Evolutionary conservation across 208 protist species (phyloP), one percentile per base, ranked within the genome.

Genomic region (Leishmania aethiopica): DNA sequence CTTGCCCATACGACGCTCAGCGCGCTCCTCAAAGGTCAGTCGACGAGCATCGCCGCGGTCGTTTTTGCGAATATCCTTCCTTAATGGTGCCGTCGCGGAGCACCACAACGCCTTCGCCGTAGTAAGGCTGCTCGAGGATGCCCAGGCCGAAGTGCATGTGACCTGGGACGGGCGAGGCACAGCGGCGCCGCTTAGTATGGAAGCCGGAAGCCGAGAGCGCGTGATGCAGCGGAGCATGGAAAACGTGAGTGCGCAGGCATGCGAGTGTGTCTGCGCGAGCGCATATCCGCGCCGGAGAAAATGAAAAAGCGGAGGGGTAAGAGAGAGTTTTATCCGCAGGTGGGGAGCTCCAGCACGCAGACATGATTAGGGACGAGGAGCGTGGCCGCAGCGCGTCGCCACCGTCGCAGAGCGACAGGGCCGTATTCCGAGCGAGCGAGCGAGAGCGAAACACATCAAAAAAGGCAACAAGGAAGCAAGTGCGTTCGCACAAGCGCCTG

Each of bases 1-100:
- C 85, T 94, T 96, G 40, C 93, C 93, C 85, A 82, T 89, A 55
- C 92, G 91, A 10, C 94, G 91, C 82, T 96, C 92, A 35, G 94
- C 87, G 2, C 94, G 88, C 79, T 97, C 92, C 35, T 93, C 92
- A 78, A 97, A 97, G n/a, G 94, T 93, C 40, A 97, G 85, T 19
- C 94, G 92, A 1, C 94, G 90, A 1, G 91, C 64, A 19, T 95
- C 91, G 8, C 94, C 94, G 35, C 91, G 85, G 80, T 97, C 94
- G 37, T 86, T 79, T 47, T 89, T 89, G 42, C 88, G 91, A 28
- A 95, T 77, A 80, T 97, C 94, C 66, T 96, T 97, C 28, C 3
- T 78, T 32, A 85, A 51, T 15, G 81, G 55, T 13, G 37, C 25
- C 1, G 92, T 91, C 51, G 64, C 25, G 10, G 78, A 69, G 71